A percentile compares a stretch with the other conserved stretches of the same genome.
These are phyloP conservation scores for Chondrostereum purpureum DNA, from an alignment of 1,284 basidiomycete genomes.

Conservation along the genomic window DNA sequence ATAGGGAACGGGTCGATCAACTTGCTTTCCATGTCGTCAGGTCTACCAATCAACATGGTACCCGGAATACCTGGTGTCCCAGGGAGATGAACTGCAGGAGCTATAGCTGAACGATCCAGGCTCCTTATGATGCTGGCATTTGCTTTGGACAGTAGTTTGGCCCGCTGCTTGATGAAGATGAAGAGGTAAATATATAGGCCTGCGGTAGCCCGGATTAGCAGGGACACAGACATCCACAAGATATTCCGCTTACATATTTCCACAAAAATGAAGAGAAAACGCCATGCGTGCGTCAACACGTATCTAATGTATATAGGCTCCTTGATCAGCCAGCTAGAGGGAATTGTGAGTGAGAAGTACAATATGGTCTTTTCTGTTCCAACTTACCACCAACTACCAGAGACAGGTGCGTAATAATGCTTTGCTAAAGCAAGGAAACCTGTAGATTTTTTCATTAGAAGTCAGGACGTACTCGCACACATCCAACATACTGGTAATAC, in stretches of 20 bases:
- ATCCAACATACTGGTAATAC: constrained; percentile 1
- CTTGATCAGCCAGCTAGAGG: not conserved
- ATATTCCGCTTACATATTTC: not conserved
- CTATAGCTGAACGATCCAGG: no score
- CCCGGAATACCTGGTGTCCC: no score
- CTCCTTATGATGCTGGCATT: not conserved
- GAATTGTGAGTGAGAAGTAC: not conserved
- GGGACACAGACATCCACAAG: no score
- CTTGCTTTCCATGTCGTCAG: no score
- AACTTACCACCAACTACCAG: constrained; percentile 6
- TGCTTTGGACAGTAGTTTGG: no score
- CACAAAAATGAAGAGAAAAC: not conserved
- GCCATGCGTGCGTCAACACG: not conserved
- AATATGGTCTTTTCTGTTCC: not conserved
- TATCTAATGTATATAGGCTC: not conserved
- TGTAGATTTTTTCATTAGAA: no score
- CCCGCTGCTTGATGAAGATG: no score
- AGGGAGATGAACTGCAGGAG: no score
- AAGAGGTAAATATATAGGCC: not conserved
- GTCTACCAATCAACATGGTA: no score
- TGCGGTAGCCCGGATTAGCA: no score
- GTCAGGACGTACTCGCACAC: no score
- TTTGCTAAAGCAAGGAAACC: constrained; percentile 7
- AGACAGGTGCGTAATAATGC: constrained; percentile 6
- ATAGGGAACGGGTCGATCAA: not conserved